These are phyloP conservation scores for Exophiala bonariae DNA, from an alignment of 2,329 filamentous ascomycete species.

Conservation along the genomic window DNA sequence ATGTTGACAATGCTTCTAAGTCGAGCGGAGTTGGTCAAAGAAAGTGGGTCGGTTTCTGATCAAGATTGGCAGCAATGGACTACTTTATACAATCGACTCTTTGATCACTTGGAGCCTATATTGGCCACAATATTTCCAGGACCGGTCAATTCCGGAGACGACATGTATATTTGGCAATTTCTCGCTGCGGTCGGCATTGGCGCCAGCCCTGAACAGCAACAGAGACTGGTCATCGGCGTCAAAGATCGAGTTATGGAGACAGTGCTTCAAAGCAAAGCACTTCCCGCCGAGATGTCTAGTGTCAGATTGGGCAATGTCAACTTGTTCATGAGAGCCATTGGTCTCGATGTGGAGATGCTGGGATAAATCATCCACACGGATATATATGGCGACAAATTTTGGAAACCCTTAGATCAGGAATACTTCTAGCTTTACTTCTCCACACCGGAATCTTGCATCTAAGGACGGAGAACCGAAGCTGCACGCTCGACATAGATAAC, in stretches of 20 bases:
- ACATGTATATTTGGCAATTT: slow-evolving; percentile 98
- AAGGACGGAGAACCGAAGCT: too few species aligned
- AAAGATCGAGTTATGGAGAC: slow-evolving; percentile 98
- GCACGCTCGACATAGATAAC: too few species aligned
- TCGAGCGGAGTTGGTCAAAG: slow-evolving; percentile 89
- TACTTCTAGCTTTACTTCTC: too few species aligned
- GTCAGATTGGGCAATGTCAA: slow-evolving; percentile 90
- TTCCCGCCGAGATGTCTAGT: slow-evolving; percentile 81
- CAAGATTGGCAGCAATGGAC: slow-evolving; percentile 82
- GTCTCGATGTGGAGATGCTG: slow-evolving; percentile 86
- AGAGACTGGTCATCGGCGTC: slow-evolving; percentile 87
- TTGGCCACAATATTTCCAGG: slow-evolving; percentile 87
- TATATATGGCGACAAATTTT: too few species aligned
- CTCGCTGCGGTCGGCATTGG: slow-evolving; percentile 92
- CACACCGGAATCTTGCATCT: too few species aligned
- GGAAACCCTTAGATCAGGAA: too few species aligned
- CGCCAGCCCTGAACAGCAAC: slow-evolving; percentile 91
- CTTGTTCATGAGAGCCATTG: slow-evolving; percentile 96
- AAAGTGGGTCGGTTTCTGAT: slow-evolving; percentile 69
- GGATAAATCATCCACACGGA: slow-evolving; percentile 39
- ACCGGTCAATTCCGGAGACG: slow-evolving; percentile 84
- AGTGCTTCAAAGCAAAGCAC: slow-evolving; percentile 80
- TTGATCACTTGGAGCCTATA: slow-evolving; percentile 81
- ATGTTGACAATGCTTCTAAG: slow-evolving; percentile 93
- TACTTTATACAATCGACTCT: slow-evolving; percentile 78